Evolutionary conservation across 78 protist species (phyloP).

Genomic region (Dictyostelium citrinum): DNA sequence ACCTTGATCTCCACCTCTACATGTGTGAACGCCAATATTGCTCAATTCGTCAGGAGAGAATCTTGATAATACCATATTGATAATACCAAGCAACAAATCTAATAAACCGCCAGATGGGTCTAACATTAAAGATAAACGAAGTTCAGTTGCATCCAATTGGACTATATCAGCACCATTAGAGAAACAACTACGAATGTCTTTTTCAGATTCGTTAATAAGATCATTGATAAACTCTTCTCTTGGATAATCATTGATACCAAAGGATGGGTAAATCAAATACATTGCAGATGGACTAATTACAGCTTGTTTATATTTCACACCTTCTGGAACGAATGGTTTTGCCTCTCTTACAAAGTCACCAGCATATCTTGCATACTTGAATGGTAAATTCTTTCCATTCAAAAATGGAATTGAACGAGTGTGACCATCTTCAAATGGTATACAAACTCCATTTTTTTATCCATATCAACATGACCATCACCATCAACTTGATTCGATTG

Average conservation of each 20-base stretch:
- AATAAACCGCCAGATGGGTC: conserved; percentile 34
- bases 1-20: conserved; percentile 41
- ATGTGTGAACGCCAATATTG: conserved; percentile 21
- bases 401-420: conserved; percentile 6
- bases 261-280: background rate
- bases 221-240: conserved; percentile 16
- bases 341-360: background rate
- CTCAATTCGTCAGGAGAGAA: background rate
- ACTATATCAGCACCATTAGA: conserved; percentile 14
- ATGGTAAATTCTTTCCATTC: background rate
- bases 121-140: conserved; percentile 5
- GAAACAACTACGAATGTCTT: conserved; percentile 5
- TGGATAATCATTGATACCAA: background rate
- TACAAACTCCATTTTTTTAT: background rate
- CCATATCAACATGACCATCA: background rate
- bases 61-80: background rate
- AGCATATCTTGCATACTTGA: background rate
- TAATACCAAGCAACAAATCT: background rate
- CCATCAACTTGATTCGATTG: background rate
- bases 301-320: background rate
- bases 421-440: conserved; percentile 26
- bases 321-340: background rate
- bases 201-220: conserved; percentile 23
- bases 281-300: conserved; percentile 43
- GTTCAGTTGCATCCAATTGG: conserved; percentile 39